phyloP scores from a whole-genome alignment of 495 filamentous ascomycete genomes.

The Penicillium turbatum region DNA sequence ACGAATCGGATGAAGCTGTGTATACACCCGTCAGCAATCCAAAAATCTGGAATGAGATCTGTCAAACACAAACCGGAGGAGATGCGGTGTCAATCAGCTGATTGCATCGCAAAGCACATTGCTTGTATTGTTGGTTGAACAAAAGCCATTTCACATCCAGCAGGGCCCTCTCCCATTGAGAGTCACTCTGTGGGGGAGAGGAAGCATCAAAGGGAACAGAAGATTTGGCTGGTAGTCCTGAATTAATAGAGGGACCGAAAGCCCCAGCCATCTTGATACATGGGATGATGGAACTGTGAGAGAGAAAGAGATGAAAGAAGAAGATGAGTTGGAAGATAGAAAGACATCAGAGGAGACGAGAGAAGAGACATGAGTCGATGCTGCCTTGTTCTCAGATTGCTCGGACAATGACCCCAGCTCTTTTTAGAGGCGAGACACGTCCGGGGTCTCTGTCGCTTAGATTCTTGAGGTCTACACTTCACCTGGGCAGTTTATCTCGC shows the following conservation, averaged over 20 bases:
- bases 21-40: not conserved
- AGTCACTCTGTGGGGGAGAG: slow-evolving; percentile 13
- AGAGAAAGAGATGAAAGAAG: not conserved
- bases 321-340: not conserved
- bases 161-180: slow-evolving; percentile 35
- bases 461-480: not conserved
- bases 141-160: slow-evolving; percentile 36
- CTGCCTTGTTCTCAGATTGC: not conserved
- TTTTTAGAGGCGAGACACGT: not conserved
- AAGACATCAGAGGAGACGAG: not conserved
- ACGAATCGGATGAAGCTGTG: slow-evolving; percentile 37
- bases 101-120: slow-evolving; percentile 36
- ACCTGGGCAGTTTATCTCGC: not conserved
- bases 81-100: slow-evolving; percentile 27
- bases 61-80: slow-evolving; percentile 24
- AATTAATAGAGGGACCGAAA: not conserved
- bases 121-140: slow-evolving; percentile 41
- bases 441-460: not conserved
- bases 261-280: not conserved
- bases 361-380: not conserved
- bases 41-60: not conserved
- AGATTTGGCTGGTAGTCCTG: not conserved
- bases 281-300: not conserved
- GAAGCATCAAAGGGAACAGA: slow-evolving; percentile 17
- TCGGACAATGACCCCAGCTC: not conserved